Evolutionary conservation across 164 flowering plant species (phyloP), one percentile per base, ranked within the genome.

Genomic region (Dillenia suffruticosa): DNA sequence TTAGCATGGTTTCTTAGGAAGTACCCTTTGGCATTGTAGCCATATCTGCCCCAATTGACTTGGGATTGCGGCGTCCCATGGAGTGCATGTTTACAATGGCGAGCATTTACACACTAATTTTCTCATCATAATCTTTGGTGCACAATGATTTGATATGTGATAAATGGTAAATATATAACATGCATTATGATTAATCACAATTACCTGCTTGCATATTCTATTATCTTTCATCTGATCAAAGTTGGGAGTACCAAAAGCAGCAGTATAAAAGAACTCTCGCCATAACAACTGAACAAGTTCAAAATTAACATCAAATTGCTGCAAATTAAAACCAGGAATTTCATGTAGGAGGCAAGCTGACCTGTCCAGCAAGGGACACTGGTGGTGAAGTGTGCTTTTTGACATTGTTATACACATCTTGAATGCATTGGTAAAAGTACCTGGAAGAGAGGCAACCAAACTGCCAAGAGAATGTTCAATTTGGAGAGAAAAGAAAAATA

Each of bases 311-410:
- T 72, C 19, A 72, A 63, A 46, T 49, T 48, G 53, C 69, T 54
- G 61, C 64, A 46, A 50, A 16, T 51, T 19, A 52, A 14, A 61
- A 49, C 19, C 58, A 15, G 16, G 8, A 55, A 46, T 45, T 49
- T 26, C 53, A 43, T 60, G 61, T 13, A 7, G 51, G 43, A 53
- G 14, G 51, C 15, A 46, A 62, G 75, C 84, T 55, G 17, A 93
- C 98, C 94, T 90, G 97, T 47, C 98, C 98, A 67, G 72, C 75
- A 73, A 93, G 96, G 45, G 97, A 93, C 71, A 93, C 97, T 62
- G 98, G 98, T 11, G 97, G 98, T 48, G 82, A 71, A 15, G 94
- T 85, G 61, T 90, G 98, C 62, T 32, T 79, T 69, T 79, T 81
- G 44, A 76, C 84, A 59, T 63, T 74, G 57, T 77, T 83, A 69